Evolutionary conservation across 148 eudicot species (phyloP).

Genomic region (Diospyros kaki): DNA sequence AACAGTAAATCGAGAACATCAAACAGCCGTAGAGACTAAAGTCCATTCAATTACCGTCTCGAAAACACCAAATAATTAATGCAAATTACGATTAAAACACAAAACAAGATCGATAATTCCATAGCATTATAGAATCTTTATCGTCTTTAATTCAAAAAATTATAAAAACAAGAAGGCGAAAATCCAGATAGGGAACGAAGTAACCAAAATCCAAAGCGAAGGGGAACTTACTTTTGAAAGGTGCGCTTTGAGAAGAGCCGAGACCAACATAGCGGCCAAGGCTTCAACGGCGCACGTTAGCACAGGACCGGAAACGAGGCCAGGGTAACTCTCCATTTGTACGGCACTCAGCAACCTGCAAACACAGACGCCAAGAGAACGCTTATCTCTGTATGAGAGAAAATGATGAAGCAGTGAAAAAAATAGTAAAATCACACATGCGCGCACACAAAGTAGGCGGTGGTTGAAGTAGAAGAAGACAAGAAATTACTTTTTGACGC

Average conservation of each 20-base stretch:
- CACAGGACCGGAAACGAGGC: not conserved
- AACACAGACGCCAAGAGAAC: not conserved
- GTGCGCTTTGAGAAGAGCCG: slow-evolving; percentile 5
- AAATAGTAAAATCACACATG: not conserved
- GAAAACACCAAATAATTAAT: too few species aligned
- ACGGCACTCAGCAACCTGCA: slow-evolving; percentile 9
- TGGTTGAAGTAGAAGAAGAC: not conserved
- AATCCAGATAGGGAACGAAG: not conserved
- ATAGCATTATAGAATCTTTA: too few species aligned
- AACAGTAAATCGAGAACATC: too few species aligned
- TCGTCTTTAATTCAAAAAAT: not conserved
- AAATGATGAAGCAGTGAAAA: not conserved
- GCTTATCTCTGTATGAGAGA: not conserved
- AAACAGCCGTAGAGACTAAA: too few species aligned
- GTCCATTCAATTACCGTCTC: too few species aligned
- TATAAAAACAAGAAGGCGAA: not conserved
- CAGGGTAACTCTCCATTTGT: slow-evolving; percentile 14
- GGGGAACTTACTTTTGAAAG: not conserved
- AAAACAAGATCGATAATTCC: too few species aligned
- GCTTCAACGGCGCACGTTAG: slow-evolving; percentile 10
- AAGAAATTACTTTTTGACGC: not conserved
- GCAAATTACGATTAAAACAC: too few species aligned
- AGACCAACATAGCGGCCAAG: slow-evolving; percentile 4
- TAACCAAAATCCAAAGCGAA: not conserved
- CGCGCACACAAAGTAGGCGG: not conserved